These are phyloP conservation scores for Fusarium compactum DNA, from an alignment of 2,329 filamentous ascomycete species.

Conservation along the genomic window DNA sequence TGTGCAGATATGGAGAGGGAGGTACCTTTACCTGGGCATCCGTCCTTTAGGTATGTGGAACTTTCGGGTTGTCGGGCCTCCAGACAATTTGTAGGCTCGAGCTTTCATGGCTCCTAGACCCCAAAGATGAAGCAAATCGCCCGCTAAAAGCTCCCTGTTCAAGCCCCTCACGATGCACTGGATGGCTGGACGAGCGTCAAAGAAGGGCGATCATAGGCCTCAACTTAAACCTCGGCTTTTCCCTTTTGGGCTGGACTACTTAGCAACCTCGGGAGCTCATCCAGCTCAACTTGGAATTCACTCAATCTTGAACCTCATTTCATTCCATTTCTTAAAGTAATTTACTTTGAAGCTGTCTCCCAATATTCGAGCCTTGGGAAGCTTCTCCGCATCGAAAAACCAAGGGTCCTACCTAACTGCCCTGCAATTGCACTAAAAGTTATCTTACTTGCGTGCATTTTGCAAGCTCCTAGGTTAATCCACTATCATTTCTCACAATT, in stretches of 20 bases:
- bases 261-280: slow-evolving; percentile 32
- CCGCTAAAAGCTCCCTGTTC: slow-evolving; percentile 1
- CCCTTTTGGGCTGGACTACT: slow-evolving; percentile 14
- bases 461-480: neutral
- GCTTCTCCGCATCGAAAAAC: slow-evolving; percentile 1
- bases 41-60: neutral
- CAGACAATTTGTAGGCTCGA: neutral
- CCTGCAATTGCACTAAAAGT: neutral
- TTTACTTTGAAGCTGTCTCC: neutral
- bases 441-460: neutral
- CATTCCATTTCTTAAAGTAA: slow-evolving; percentile 5
- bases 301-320: slow-evolving; percentile 21
- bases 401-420: neutral
- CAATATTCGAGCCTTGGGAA: neutral
- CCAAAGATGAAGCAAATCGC: neutral
- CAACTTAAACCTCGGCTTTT: slow-evolving; percentile 41
- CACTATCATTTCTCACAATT: slow-evolving; percentile 8
- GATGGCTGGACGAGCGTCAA: neutral
- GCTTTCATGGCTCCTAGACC: neutral
- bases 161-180: neutral
- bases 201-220: neutral
- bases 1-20: neutral
- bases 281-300: slow-evolving; percentile 13
- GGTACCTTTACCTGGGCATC: neutral
- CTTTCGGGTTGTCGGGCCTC: neutral